Percentiles rank a stretch among this genome's conserved stretches.
phyloP scores from a whole-genome alignment of 768 basidiomycete species.

The Leccinum subtestaceum region DNA sequence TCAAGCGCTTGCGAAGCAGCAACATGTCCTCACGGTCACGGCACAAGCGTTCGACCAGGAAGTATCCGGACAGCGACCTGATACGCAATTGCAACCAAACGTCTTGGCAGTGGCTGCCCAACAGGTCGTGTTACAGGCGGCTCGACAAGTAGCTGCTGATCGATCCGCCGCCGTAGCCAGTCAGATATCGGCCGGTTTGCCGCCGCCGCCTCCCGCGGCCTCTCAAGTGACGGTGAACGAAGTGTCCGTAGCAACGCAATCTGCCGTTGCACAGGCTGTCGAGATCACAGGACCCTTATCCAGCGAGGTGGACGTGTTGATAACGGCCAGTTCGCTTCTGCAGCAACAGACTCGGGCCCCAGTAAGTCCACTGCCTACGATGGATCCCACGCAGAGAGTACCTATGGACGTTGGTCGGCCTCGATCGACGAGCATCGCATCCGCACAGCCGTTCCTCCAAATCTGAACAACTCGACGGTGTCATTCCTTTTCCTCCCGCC shows the following conservation, averaged over 20 bases:
- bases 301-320: slow-evolving; percentile 78
- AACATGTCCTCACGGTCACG: slow-evolving; percentile 69
- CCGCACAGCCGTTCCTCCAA: slow-evolving; percentile 25
- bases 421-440: slow-evolving; percentile 35
- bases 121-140: slow-evolving; percentile 79
- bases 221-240: slow-evolving; percentile 53
- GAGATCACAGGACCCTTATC: slow-evolving; percentile 69
- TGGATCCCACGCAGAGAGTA: slow-evolving; percentile 28
- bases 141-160: slow-evolving; percentile 54
- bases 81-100: slow-evolving; percentile 48
- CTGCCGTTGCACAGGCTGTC: slow-evolving; percentile 81
- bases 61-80: slow-evolving; percentile 49
- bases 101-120: slow-evolving; percentile 73
- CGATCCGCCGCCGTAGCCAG: slow-evolving; percentile 42
- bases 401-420: slow-evolving; percentile 32
- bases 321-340: slow-evolving; percentile 58
- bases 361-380: slow-evolving; percentile 24
- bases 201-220: slow-evolving; percentile 30
- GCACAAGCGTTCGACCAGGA: slow-evolving; percentile 76
- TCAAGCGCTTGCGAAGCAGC: slow-evolving; percentile 75
- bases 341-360: slow-evolving; percentile 41
- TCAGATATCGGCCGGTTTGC: slow-evolving; percentile 41
- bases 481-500: slow-evolving; percentile 24
- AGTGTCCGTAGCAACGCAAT: slow-evolving; percentile 61
- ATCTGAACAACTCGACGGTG: slow-evolving; percentile 19